phyloP scores from a whole-genome alignment of 1,284 basidiomycete species.

The Puccinia horiana region DNA sequence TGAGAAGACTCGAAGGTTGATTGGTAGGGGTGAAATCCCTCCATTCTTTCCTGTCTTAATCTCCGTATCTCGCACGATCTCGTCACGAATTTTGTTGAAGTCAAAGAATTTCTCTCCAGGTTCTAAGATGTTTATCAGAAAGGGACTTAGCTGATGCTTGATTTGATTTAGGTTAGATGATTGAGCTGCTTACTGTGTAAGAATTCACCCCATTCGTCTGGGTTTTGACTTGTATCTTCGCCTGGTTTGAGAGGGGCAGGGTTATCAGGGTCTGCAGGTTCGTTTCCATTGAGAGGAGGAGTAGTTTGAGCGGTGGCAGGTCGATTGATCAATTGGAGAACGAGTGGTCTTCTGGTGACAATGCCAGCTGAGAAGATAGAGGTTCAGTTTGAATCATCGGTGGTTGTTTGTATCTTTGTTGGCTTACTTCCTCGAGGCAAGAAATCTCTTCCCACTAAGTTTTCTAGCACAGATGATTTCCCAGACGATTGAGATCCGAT shows the following conservation, averaged over 20 bases:
- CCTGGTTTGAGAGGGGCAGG: constrained; percentile 55
- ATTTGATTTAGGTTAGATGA: not conserved
- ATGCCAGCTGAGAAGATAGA: constrained; percentile 67
- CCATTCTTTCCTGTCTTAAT: constrained; percentile 97
- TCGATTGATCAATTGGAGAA: constrained; percentile 91
- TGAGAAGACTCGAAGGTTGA: constrained; percentile 94
- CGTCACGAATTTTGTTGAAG: constrained; percentile 92
- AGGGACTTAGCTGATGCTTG: not conserved
- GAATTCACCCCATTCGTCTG: constrained; percentile 98
- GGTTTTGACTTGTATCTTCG: constrained; percentile 66
- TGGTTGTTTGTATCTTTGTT: not conserved
- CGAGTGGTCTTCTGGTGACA: constrained; percentile 89
- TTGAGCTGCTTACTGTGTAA: constrained; percentile 64
- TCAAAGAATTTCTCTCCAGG: constrained; percentile 97
- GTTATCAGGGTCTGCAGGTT: not conserved
- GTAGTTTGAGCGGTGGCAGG: constrained; percentile 57
- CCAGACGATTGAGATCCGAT: constrained; percentile 64
- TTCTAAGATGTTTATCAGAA: constrained; percentile 56
- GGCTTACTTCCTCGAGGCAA: constrained; percentile 79
- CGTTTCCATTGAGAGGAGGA: constrained; percentile 40
- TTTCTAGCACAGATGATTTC: constrained; percentile 64
- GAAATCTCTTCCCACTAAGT: constrained; percentile 96
- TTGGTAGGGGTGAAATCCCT: constrained; percentile 87
- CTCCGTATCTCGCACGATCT: constrained; percentile 95
- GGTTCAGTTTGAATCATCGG: not conserved